phyloP scores from a whole-genome alignment of 176 grass and related monocot genomes.

The Ensete glaucum region DNA sequence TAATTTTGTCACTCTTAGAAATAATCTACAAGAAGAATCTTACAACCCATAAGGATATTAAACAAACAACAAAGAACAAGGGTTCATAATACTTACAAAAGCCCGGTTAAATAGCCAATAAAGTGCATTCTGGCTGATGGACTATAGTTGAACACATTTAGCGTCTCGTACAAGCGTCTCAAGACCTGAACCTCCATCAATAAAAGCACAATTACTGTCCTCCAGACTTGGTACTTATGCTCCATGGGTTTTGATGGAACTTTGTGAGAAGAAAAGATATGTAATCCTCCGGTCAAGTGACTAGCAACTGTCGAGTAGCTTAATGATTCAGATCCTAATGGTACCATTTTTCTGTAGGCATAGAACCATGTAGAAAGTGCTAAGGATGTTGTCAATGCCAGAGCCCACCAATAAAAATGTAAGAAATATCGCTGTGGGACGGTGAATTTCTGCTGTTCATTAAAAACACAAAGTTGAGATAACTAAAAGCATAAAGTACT shows the following conservation, averaged over 20 bases:
- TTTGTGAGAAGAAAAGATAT: constrained; percentile 54
- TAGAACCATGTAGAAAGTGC: constrained; percentile 63
- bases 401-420: constrained; percentile 75
- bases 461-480: background rate
- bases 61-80: constrained; percentile 6
- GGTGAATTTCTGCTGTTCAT: constrained; percentile 59
- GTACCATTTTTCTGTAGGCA: constrained; percentile 69
- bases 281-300: constrained; percentile 56
- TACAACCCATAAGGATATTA: background rate
- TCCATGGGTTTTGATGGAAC: constrained; percentile 28
- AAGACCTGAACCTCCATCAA: constrained; percentile 80
- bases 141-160: constrained; percentile 88
- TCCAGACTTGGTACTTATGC: constrained; percentile 74
- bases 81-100: constrained; percentile 55
- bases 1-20: background rate
- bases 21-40: background rate
- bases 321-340: constrained; percentile 41
- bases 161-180: constrained; percentile 78
- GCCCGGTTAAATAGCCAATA: constrained; percentile 64
- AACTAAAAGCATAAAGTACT: background rate
- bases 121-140: constrained; percentile 80
- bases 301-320: constrained; percentile 61
- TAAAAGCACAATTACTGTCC: constrained; percentile 65
- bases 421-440: constrained; percentile 92
- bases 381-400: constrained; percentile 48